Evolutionary conservation across 2,329 filamentous ascomycete species (phyloP).

Genomic region (Stachybotrys echinatus): DNA sequence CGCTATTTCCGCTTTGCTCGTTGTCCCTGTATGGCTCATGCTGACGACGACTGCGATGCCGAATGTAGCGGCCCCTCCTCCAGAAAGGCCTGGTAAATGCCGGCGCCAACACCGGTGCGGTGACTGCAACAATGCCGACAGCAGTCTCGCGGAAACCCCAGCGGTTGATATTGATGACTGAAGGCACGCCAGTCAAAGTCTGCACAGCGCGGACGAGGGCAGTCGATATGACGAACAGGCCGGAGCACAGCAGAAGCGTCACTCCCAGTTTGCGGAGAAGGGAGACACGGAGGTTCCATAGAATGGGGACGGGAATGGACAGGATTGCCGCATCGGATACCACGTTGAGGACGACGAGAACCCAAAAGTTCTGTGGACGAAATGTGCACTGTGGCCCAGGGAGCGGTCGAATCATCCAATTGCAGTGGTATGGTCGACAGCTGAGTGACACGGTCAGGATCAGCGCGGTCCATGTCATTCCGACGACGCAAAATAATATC

Average conservation of each 20-base stretch:
- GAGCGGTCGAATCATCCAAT: slow-evolving; percentile 17
- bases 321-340: slow-evolving; percentile 17
- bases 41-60: too few relatives aligned
- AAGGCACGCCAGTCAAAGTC: slow-evolving; percentile 13
- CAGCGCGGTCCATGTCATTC: slow-evolving; percentile 9
- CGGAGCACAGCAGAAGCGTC: slow-evolving; percentile 15
- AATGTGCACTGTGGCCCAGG: slow-evolving; percentile 8
- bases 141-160: slow-evolving; percentile 1
- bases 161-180: slow-evolving; percentile 16
- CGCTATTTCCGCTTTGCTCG: too few relatives aligned
- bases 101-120: neutral
- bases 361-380: slow-evolving; percentile 16
- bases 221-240: slow-evolving; percentile 18
- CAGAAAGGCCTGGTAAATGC: neutral
- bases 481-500: slow-evolving; percentile 13
- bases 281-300: slow-evolving; percentile 7
- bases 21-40: too few relatives aligned
- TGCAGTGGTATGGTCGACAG: slow-evolving; percentile 11
- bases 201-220: slow-evolving; percentile 15
- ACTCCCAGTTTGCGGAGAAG: slow-evolving; percentile 4
- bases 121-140: slow-evolving; percentile 1
- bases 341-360: slow-evolving; percentile 15
- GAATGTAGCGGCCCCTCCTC: neutral
- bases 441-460: slow-evolving; percentile 8
- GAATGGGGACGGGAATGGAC: slow-evolving; percentile 17